Percentiles rank a stretch among this genome's conserved stretches.
These are phyloP conservation scores for Exophiala aquamarina DNA, from an alignment of 2,329 filamentous ascomycete species.

Conservation along the genomic window DNA sequence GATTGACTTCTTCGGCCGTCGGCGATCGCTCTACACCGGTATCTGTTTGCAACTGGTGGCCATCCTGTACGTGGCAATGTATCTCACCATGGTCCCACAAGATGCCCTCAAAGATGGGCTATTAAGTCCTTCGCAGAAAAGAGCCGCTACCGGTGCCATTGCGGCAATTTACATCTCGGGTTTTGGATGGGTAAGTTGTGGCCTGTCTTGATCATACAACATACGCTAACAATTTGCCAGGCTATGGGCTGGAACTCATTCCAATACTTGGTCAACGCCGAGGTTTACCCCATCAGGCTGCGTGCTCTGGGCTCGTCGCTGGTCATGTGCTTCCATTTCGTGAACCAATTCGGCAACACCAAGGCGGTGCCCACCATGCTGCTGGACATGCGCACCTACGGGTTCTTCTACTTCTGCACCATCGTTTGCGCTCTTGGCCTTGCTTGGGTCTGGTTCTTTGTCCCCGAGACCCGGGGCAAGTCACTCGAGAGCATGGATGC, in stretches of 20 bases:
- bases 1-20: constrained; percentile 23
- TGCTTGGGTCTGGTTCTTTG: constrained; percentile 53
- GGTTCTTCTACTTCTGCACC: constrained; percentile 53
- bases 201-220: neutral
- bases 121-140: constrained; percentile 51
- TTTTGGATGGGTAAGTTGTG: constrained; percentile 58
- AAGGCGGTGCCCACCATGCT: constrained; percentile 43
- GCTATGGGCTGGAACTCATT: constrained; percentile 68
- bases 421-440: constrained; percentile 52
- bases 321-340: constrained; percentile 45
- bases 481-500: constrained; percentile 16
- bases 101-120: constrained; percentile 51
- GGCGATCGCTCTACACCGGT: constrained; percentile 58
- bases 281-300: constrained; percentile 45
- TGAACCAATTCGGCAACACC: constrained; percentile 32
- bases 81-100: constrained; percentile 62
- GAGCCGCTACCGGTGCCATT: constrained; percentile 65
- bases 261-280: constrained; percentile 32
- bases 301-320: constrained; percentile 42
- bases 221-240: neutral
- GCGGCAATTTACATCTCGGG: constrained; percentile 72
- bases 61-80: constrained; percentile 64
- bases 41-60: constrained; percentile 61
- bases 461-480: constrained; percentile 54
- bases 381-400: constrained; percentile 58